Base-by-base conservation (phyloP, 202 grass and related monocot genomes). In the Bolboschoenoplectus hybrid region DNA sequence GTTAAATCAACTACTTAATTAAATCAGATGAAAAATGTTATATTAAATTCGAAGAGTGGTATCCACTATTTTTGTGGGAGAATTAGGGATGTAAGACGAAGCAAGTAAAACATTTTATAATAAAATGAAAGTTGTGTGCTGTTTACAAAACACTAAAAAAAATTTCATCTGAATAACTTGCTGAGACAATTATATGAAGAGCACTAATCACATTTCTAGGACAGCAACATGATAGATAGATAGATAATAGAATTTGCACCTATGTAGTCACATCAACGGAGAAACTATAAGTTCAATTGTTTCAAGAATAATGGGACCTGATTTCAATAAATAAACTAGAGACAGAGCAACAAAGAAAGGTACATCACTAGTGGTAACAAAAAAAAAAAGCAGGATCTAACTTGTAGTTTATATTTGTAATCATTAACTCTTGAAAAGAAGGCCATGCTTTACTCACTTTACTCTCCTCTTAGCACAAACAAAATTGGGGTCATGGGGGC, bases 321-420 rank as follows among this genome's bases (percentile, higher is more conserved):
- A 74, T 74, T 50, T 74, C 3, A 26, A 50, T 20, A 74, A 74
- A 26, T 4, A 74, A 66, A 39, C 9, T 66, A 26, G 26, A 51
- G 8, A 49, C 70, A 74, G 8, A 34, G 46, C 45, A 71, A 52
- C 46, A 74, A 20, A 14, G 53, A 4, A 65, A 49, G 74, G 74
- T 55, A 74, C n/a, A 1, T 46, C 32, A 9, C n/a, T 52, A 20
- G 71, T 51, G 71, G 11, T 34, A 38, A 16, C 26, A 26, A 26
- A 26, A 26, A 26, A 26, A n/a, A 16, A 74, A 74, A 80, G 55
- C 53, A 80, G 60, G 75, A 80, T 58, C 75, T 80, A 80, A 80
- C 61, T 60, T 80, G 75, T 80, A 80, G 75, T 80, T 40, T 80
- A 57, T 69, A 71, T 71, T 26, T 81, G 74, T 81, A 86, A 86